Percentiles rank a stretch among this genome's conserved stretches.
Evolutionary conservation across 2,329 filamentous ascomycete species (phyloP).

Genomic region (Exophiala dermatitidis): DNA sequence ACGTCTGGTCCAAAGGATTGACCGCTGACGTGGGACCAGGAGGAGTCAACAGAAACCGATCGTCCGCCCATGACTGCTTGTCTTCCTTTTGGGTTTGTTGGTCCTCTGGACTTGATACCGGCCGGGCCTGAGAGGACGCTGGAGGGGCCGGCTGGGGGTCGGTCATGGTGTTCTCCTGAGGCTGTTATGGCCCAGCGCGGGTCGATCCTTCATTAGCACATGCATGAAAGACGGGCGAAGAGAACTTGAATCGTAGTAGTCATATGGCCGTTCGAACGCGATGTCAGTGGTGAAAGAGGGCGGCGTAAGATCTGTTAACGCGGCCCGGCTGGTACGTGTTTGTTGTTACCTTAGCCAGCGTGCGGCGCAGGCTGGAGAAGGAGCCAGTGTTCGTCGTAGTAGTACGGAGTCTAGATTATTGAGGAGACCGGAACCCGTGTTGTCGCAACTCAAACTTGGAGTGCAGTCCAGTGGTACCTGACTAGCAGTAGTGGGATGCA

Average conservation of each 20-base stretch:
- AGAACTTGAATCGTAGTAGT: neutral
- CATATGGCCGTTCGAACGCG: neutral
- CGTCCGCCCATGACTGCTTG: conserved; percentile 8
- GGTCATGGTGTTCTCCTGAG: conserved; percentile 12
- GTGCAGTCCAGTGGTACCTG: too few species aligned
- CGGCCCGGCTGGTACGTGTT: neutral
- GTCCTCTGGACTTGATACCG: conserved; percentile 1
- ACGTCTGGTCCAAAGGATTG: conserved; percentile 16
- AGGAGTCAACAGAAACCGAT: conserved; percentile 19
- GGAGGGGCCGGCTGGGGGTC: conserved; percentile 9
- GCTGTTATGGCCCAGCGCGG: neutral
- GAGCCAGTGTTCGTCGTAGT: too few species aligned
- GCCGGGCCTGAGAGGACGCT: conserved; percentile 1
- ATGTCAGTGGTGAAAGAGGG: neutral
- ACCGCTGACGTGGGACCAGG: conserved; percentile 9
- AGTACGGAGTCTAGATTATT: too few species aligned
- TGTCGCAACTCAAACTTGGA: too few species aligned
- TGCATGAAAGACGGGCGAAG: conserved; percentile 8
- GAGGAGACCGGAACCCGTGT: too few species aligned
- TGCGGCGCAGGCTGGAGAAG: neutral
- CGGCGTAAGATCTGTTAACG: neutral
- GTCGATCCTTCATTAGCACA: conserved; percentile 11
- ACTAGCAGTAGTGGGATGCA: too few species aligned
- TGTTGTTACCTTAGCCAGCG: neutral
- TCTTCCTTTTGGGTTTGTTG: conserved; percentile 1